Base-by-base conservation (phyloP, 768 basidiomycete species). In the Pisolithus sp. region DNA sequence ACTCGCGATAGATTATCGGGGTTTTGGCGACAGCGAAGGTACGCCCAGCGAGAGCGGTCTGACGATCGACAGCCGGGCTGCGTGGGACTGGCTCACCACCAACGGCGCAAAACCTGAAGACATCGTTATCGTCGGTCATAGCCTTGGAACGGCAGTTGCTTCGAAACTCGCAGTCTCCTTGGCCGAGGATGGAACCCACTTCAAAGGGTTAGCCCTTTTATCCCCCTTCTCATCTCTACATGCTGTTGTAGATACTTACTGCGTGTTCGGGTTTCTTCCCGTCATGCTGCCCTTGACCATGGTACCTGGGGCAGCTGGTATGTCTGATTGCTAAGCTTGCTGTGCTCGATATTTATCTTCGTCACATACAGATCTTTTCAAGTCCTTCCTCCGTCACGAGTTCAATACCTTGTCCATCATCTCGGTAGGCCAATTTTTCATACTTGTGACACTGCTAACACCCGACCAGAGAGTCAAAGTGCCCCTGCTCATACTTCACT, bases 1-100 rank as follows among this genome's bases (percentile, higher is more conserved):
- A 13, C 71, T 97, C 23, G 83, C 82, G 1, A 81, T 91, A 34
- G 95, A 98, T 68, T 98, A 97, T 65, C 81, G 94, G 46, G 94
- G 94, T 2, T 98, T 87, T 60, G 95, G 74, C 2, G 93, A 97
- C 62, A 94, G 91, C 50, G 77, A 79, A 1, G 91, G 92, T 1
- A 66, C 68, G 0, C 95, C 95, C 0, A 83, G 79, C 23, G 86
- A 94, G 65, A 66, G 64, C 10, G 95, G 94, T 0, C 71, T 97
- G 0, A 65, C 79, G 1, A 68, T 63, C 2, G 89, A 98, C 62
- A 91, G 89, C 1, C 73, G 80, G 37, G 78, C 89, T 0, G 89
- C 85, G 0, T 95, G 83, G 79, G 79, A 89, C 60, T 96, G 86
- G 85, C 68, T 93, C 7, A 61, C 81, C 8, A 64, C 68, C 10